phyloP scores from a whole-genome alignment of 305 asterid genomes.

The Caryopteris hybrid region DNA sequence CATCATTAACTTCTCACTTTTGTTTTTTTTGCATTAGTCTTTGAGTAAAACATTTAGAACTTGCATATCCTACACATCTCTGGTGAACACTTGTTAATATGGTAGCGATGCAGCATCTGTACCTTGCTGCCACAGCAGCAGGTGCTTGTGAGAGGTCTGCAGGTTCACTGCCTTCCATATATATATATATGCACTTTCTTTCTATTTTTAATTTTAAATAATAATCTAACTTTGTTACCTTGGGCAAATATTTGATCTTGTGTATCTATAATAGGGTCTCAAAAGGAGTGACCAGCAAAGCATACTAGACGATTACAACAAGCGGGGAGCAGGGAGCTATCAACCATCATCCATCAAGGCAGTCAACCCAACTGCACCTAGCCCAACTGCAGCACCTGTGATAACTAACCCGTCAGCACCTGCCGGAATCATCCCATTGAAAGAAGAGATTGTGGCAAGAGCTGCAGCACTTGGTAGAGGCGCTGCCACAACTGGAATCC shows the following conservation, averaged over 20 bases:
- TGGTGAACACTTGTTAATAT: neutral
- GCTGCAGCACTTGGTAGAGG: constrained; percentile 99
- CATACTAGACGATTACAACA: constrained; percentile 86
- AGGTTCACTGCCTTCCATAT: too few species aligned
- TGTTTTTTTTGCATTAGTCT: neutral
- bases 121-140: neutral
- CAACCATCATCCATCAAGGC: constrained; percentile 54
- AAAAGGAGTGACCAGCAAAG: constrained; percentile 89
- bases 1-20: constrained; percentile 14
- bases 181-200: too few species aligned
- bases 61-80: neutral
- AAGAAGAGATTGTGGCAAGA: constrained; percentile 89
- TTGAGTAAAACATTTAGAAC: neutral
- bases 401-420: constrained; percentile 33
- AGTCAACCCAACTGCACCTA: constrained; percentile 37
- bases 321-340: constrained; percentile 74
- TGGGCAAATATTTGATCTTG: neutral
- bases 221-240: neutral
- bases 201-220: too few species aligned
- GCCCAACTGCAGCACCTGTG: constrained; percentile 21
- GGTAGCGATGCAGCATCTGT: neutral
- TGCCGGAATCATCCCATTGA: constrained; percentile 59
- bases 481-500: constrained; percentile 89
- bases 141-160: too few species aligned
- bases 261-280: constrained; percentile 57